phyloP scores from a whole-genome alignment of 331 rosid genomes.

The Erythrophleum ivorense region DNA sequence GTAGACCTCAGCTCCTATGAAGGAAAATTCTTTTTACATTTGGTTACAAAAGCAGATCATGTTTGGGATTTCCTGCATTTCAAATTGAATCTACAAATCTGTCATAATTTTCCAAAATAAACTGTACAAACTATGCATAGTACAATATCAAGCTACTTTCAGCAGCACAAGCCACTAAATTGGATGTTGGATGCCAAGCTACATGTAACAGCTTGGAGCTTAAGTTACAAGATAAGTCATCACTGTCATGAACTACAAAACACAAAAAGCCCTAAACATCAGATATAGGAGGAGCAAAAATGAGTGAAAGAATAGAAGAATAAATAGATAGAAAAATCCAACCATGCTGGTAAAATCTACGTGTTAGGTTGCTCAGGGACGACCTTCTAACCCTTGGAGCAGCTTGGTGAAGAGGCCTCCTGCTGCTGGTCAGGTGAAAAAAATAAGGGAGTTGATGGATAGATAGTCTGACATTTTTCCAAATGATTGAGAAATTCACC shows the following conservation, averaged over 20 bases:
- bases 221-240: slow-evolving; percentile 41
- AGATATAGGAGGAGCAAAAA: not conserved
- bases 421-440: slow-evolving; percentile 28
- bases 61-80: not conserved
- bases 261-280: not conserved
- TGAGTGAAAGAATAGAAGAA: not conserved
- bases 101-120: not conserved
- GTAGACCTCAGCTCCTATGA: too few species aligned
- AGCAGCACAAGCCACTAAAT: slow-evolving; percentile 68
- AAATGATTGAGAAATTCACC: not conserved
- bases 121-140: slow-evolving; percentile 43
- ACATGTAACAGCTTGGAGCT: slow-evolving; percentile 57
- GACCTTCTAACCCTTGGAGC: slow-evolving; percentile 59
- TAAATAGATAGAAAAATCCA: not conserved
- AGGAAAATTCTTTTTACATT: not conserved
- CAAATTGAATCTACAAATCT: not conserved
- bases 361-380: slow-evolving; percentile 60
- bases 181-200: slow-evolving; percentile 72
- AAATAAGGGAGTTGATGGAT: not conserved
- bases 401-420: slow-evolving; percentile 49
- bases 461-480: not conserved
- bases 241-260: slow-evolving; percentile 52
- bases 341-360: slow-evolving; percentile 63
- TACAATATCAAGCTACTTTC: slow-evolving; percentile 65
- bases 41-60: not conserved